Percentiles rank a stretch among this genome's conserved stretches.
phyloP scores from a whole-genome alignment of 2,329 filamentous ascomycete genomes.

The Stagonosporopsis rhizophila region DNA sequence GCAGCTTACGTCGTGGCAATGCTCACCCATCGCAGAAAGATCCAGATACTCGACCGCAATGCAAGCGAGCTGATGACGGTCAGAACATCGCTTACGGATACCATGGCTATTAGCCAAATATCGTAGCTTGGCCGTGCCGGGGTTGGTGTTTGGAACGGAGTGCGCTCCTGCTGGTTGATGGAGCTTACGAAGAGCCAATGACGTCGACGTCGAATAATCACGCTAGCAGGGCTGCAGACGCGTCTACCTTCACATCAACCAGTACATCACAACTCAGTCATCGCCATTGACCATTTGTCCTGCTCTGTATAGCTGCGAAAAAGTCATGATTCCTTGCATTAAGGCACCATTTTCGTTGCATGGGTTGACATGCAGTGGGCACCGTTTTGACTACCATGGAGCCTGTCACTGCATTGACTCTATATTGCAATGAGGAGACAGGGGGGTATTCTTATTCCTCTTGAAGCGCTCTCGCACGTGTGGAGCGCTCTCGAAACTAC shows the following conservation, averaged over 20 bases:
- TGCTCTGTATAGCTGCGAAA: neutral
- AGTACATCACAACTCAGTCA: neutral
- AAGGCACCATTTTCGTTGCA: too few relatives aligned
- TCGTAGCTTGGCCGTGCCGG: slow-evolving; percentile 17
- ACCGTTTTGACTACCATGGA: neutral
- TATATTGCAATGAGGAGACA: neutral
- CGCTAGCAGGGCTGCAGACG: neutral
- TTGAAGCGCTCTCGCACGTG: neutral
- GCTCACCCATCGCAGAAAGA: slow-evolving; percentile 69
- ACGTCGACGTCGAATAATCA: slow-evolving; percentile 3
- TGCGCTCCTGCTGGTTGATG: slow-evolving; percentile 1
- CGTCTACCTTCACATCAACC: slow-evolving; percentile 4
- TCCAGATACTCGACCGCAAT: slow-evolving; percentile 59
- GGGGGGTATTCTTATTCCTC: neutral
- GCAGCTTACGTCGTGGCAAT: neutral
- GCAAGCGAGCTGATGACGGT: slow-evolving; percentile 56
- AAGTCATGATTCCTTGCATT: too few relatives aligned
- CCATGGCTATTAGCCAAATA: slow-evolving; percentile 36
- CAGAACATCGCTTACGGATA: slow-evolving; percentile 44
- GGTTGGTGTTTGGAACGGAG: slow-evolving; percentile 12
- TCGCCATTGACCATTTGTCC: neutral
- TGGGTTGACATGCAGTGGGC: neutral
- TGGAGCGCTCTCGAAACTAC: too few relatives aligned
- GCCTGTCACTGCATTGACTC: neutral
- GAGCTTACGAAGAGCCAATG: slow-evolving; percentile 7